These are phyloP conservation scores for Aspergillus aculeatinus DNA, from an alignment of 2,329 filamentous ascomycete species.

Conservation along the genomic window DNA sequence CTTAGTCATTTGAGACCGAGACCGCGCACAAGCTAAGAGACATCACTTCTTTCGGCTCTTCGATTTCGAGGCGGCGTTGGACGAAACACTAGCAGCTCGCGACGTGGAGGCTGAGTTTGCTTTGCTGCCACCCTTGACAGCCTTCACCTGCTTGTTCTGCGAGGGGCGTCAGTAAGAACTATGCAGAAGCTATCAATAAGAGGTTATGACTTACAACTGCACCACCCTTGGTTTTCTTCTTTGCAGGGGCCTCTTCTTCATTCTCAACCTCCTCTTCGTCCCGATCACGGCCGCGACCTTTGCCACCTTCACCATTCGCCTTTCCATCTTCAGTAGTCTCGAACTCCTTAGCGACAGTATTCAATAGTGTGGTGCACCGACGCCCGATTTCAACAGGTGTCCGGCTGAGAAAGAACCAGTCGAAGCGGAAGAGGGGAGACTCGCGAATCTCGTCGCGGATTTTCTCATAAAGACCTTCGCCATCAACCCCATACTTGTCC, in stretches of 20 bases:
- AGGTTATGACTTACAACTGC: conserved; percentile 67
- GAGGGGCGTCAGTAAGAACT: conserved; percentile 14
- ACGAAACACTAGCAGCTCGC: conserved; percentile 83
- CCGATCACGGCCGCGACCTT: conserved; percentile 60
- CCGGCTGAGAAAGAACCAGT: conserved; percentile 98
- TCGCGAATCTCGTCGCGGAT: conserved; percentile 98
- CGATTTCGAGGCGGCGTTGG: conserved; percentile 58
- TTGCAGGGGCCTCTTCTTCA: conserved; percentile 76
- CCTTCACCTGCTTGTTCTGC: conserved; percentile 91
- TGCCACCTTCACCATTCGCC: conserved; percentile 61
- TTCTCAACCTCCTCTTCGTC: conserved; percentile 85
- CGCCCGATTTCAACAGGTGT: conserved; percentile 90
- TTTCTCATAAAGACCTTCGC: conserved; percentile 83
- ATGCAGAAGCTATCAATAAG: neutral
- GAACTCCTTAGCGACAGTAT: conserved; percentile 92
- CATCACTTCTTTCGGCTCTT: conserved; percentile 53
- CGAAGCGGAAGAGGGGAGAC: conserved; percentile 91
- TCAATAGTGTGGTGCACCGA: conserved; percentile 89
- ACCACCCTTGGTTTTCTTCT: conserved; percentile 90
- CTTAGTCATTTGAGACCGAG: neutral
- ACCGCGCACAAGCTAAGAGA: conserved; percentile 2
- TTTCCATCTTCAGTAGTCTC: conserved; percentile 64
- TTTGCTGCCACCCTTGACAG: conserved; percentile 75
- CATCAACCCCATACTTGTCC: conserved; percentile 88
- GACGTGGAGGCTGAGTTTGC: conserved; percentile 74